A percentile compares a stretch with the other conserved stretches of the same genome.
phyloP scores from a whole-genome alignment of 2,329 filamentous ascomycete species.

The Fusarium circinatum region DNA sequence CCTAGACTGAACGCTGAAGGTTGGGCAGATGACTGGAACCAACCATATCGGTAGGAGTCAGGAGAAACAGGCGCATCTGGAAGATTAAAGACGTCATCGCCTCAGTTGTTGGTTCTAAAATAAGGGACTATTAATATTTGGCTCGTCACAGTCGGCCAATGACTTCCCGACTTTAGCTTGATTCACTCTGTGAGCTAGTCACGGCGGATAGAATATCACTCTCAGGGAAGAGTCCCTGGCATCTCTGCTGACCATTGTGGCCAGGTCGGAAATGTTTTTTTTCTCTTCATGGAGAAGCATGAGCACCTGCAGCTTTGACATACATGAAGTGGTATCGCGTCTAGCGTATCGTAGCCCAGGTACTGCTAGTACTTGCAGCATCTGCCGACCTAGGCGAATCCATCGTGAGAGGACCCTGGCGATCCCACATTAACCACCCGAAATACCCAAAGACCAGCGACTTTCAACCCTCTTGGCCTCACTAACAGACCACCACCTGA shows the following conservation, averaged over 20 bases:
- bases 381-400: slow-evolving; percentile 11
- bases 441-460: slow-evolving; percentile 5
- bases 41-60: slow-evolving; percentile 34
- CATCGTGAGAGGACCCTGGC: slow-evolving; percentile 41
- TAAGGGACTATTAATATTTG: not conserved
- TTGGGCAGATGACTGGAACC: slow-evolving; percentile 36
- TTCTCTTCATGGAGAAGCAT: not conserved
- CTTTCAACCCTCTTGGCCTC: slow-evolving; percentile 25
- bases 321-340: slow-evolving; percentile 39
- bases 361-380: slow-evolving; percentile 12
- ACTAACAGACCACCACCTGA: slow-evolving; percentile 28
- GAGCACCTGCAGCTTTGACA: slow-evolving; percentile 42
- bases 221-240: not conserved
- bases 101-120: slow-evolving; percentile 14
- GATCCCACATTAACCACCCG: slow-evolving; percentile 30
- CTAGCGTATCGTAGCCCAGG: slow-evolving; percentile 12
- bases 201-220: not conserved
- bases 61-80: slow-evolving; percentile 25
- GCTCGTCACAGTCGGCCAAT: slow-evolving; percentile 4
- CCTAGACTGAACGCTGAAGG: slow-evolving; percentile 38
- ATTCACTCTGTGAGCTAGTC: not conserved
- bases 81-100: slow-evolving; percentile 29
- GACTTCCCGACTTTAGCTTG: not conserved
- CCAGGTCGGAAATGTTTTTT: slow-evolving; percentile 11
- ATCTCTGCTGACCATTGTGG: slow-evolving; percentile 1